A percentile compares a stretch with the other conserved stretches of the same genome.
These are phyloP conservation scores for Musa balbisiana DNA, from an alignment of 202 grass and related monocot genomes.

Conservation along the genomic window DNA sequence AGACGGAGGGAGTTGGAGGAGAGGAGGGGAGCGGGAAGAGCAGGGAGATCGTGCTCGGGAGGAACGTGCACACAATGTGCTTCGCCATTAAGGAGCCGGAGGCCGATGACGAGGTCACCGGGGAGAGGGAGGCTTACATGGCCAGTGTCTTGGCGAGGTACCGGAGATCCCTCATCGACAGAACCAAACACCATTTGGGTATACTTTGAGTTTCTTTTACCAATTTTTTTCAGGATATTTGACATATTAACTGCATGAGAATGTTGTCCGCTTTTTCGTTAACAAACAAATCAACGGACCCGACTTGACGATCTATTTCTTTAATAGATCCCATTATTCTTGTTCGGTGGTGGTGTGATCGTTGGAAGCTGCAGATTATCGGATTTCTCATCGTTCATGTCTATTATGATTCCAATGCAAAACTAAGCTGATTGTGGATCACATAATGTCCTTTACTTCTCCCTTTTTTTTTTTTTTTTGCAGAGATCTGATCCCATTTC, in stretches of 20 bases:
- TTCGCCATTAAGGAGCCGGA: slow-evolving; percentile 16
- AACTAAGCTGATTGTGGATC: too few species aligned
- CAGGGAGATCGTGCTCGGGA: slow-evolving; percentile 18
- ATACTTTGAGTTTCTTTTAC: not conserved
- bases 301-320: too few species aligned
- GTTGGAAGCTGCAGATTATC: too few species aligned
- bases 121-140: slow-evolving; percentile 20
- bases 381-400: too few species aligned
- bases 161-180: slow-evolving; percentile 15
- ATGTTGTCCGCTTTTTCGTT: too few species aligned
- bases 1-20: not conserved
- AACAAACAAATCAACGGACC: too few species aligned
- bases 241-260: not conserved
- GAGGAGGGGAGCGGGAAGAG: not conserved
- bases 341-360: too few species aligned
- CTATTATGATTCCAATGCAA: too few species aligned
- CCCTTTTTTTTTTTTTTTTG: too few species aligned
- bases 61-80: slow-evolving; percentile 16
- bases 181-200: slow-evolving; percentile 24
- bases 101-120: slow-evolving; percentile 18
- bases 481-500: not conserved
- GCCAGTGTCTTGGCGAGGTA: slow-evolving; percentile 17
- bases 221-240: not conserved
- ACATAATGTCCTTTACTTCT: too few species aligned
- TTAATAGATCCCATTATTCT: too few species aligned